Conservation (phyloP, 441 rosid genomes). For the Erysimum cheiri region DNA sequence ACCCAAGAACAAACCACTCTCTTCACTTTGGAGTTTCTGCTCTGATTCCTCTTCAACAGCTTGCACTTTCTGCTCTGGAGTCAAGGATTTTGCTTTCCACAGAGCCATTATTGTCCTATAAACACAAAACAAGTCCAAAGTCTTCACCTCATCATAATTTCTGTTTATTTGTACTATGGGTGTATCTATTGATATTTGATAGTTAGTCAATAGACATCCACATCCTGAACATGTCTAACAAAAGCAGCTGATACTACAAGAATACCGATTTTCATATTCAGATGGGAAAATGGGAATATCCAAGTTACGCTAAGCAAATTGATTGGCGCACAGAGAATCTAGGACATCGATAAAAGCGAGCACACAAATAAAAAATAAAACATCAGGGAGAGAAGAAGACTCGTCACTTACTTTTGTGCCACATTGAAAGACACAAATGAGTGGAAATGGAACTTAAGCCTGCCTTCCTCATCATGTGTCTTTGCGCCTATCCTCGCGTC, state of each 20-base stretch:
- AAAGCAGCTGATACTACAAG: slow-evolving; percentile 15
- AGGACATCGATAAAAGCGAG: slow-evolving; percentile 1
- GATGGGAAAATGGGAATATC: slow-evolving; percentile 13
- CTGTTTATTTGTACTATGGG: not conserved
- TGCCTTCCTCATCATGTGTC: slow-evolving; percentile 85
- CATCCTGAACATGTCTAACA: slow-evolving; percentile 4
- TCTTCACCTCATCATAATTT: not conserved
- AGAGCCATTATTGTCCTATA: slow-evolving; percentile 94
- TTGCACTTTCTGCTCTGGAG: slow-evolving; percentile 90
- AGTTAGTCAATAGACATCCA: slow-evolving; percentile 8
- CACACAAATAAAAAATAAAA: not conserved
- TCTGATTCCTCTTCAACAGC: slow-evolving; percentile 93
- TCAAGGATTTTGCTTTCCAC: slow-evolving; percentile 94
- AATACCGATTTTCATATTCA: not conserved
- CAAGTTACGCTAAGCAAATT: slow-evolving; percentile 17
- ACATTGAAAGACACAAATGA: slow-evolving; percentile 91
- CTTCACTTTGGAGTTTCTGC: slow-evolving; percentile 74
- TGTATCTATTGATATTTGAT: slow-evolving; percentile 14
- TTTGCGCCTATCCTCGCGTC: slow-evolving; percentile 94
- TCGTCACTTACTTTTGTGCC: slow-evolving; percentile 73
- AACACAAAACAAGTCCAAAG: slow-evolving; percentile 12
- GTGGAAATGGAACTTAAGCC: slow-evolving; percentile 91
- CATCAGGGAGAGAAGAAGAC: slow-evolving; percentile 23
- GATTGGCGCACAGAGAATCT: slow-evolving; percentile 17
- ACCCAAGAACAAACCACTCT: slow-evolving; percentile 79